Evolutionary conservation across 192 early-diverging fungal genomes (phyloP), one percentile per base, ranked within the genome.

Genomic region (Pilaira anomala): DNA sequence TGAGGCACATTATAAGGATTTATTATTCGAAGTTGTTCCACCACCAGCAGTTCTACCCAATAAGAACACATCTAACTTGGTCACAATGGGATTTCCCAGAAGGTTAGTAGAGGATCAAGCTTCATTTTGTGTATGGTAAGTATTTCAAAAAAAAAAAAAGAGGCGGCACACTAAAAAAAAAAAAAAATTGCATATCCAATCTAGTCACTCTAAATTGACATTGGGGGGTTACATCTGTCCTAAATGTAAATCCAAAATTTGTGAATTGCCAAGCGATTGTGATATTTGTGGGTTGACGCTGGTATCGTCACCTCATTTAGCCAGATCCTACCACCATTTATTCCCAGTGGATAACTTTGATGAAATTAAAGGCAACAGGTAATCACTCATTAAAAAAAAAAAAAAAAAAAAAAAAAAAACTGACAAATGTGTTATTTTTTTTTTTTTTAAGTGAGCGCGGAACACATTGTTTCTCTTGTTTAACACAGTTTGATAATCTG

Each of bases 1-100:
- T 66, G 92, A 94, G 63, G 79, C 75, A 2, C 88, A 94, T 69
- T 87, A 89, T 71, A 83, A 85, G 52, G 96, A 98, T 30, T 53
- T 91, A 14, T 46, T 98, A 12, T 89, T 94, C 63, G 91, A 91
- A 62, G 77, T 81, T 21, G 84, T 98, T 16, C 90, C 95, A 44
- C 96, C 96, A n/a, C 93, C 95, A 3, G 80, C 92, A 2, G 50
- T 95, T 3, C 69, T 69, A 13, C 73, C 74, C 52, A 79, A 74
- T 5, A 81, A 81, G 39, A 65, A 85, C 7, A 78, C 76, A 18
- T 80, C 87, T 3, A 90, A 87, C 66, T 66, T 94, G 40, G 88
- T 97, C 18, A 83, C 82, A 45, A 98, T 98, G 96, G 96, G 96
- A 33, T 98, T 98, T 57, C 93, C 96, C 0, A 66, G 76, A 6